Base-by-base conservation (phyloP, 179 eudicot species). In the Spergularia azorica region DNA sequence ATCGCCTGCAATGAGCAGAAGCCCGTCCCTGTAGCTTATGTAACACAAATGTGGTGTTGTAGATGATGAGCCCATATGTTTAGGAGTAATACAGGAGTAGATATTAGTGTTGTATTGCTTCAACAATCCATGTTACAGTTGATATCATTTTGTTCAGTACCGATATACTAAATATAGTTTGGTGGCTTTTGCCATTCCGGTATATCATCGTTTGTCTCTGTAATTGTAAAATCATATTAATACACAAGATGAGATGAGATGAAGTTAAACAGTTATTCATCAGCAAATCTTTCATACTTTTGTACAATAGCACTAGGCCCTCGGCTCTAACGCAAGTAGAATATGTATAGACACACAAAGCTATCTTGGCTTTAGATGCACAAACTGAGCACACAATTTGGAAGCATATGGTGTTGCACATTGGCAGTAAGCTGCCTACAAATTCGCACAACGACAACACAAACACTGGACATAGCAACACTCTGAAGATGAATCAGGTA, bases 311-410 rank as follows among this genome's bases (percentile, higher is more conserved):
- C 32, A 26, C 32, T 26, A 26, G 0, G 32, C 48, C 5, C 8
- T 6, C 48, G 48, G 6, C 48, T 6, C 8, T 43, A 4, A 4
- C 0, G 48, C 5, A 43, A 43, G 48, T 6, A 43, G 48, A 74
- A 17, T 14, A 16, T 18, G 70, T 52, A 67, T 8, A n/a, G n/a
- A 18, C 6, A 18, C 38, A 70, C 11, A 3, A 54, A n/a, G 5
- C 16, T 7, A 43, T 73, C 14, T 5, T 3, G 16, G 61, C 54
- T n/a, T 79, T 9, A 51, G 32, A 73, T 59, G 63, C 43, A 78
- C 72, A 72, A 78, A 9, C 11, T 48, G 69, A 71, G 76, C 64
- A 21, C 18, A 16, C 6, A n/a, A 77, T 60, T 62, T 39, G 32
- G 72, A 63, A 41, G 17, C 36, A 60, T 17, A 60, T 17, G n/a